Percentiles rank a stretch among this genome's conserved stretches.
Evolutionary conservation across 2,329 filamentous ascomycete species (phyloP).

Genomic region (Penicillium sp.): DNA sequence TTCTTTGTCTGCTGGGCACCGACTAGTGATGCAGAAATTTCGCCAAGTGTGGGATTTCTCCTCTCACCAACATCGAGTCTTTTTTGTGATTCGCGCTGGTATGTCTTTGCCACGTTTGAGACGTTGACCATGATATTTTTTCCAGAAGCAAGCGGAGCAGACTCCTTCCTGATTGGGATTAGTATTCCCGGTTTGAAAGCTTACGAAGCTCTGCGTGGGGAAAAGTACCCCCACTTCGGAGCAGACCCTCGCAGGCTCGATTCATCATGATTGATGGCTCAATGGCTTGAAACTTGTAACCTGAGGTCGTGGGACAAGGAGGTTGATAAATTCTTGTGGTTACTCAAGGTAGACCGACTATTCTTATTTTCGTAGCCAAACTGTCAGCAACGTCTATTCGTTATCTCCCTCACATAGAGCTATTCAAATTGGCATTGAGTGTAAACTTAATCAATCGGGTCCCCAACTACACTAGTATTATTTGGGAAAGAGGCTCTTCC

Average conservation of each 20-base stretch:
- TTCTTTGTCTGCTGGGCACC: neutral
- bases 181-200: conserved; percentile 5
- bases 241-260: neutral
- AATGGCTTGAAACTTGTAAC: neutral
- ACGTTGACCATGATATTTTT: neutral
- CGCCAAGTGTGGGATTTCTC: neutral
- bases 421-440: neutral
- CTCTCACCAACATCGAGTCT: neutral
- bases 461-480: neutral
- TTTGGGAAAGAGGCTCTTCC: conserved; percentile 5
- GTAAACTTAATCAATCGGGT: neutral
- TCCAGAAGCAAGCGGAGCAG: conserved; percentile 8
- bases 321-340: neutral
- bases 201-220: conserved; percentile 7
- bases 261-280: neutral
- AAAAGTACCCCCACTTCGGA: conserved; percentile 6
- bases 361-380: neutral
- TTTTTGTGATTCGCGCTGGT: conserved; percentile 7
- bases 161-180: conserved; percentile 8
- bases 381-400: neutral
- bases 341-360: neutral
- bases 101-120: conserved; percentile 2
- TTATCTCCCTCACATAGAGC: neutral
- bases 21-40: conserved; percentile 1
- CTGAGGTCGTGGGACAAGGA: neutral